Conservation (phyloP, 768 basidiomycete genomes). For the Saitozyma sp. region DNA sequence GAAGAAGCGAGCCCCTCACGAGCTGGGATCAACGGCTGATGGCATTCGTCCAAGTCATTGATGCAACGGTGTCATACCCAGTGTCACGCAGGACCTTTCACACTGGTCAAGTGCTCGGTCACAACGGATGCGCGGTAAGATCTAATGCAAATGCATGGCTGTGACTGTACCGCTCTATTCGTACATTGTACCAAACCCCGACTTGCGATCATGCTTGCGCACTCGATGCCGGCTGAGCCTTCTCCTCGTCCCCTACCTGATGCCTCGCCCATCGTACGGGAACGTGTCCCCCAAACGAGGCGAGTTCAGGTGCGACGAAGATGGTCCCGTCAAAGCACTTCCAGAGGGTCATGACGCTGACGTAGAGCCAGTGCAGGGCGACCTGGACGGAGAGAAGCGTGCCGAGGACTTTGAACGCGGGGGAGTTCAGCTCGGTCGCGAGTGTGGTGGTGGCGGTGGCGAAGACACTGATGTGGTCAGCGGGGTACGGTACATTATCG, state of each 20-base stretch:
- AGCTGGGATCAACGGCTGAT: too few relatives aligned
- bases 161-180: too few relatives aligned
- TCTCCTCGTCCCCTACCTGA: background rate
- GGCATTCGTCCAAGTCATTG: too few relatives aligned
- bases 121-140: too few relatives aligned
- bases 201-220: too few relatives aligned
- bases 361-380: slow-evolving; percentile 40
- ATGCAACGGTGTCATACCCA: too few relatives aligned
- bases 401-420: slow-evolving; percentile 41
- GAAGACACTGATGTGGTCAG: slow-evolving; percentile 8
- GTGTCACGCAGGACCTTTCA: too few relatives aligned
- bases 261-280: background rate
- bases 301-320: slow-evolving; percentile 29
- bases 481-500: too few relatives aligned
- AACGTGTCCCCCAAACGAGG: background rate
- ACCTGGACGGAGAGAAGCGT: slow-evolving; percentile 39
- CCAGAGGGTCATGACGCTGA: slow-evolving; percentile 25
- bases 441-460: slow-evolving; percentile 36
- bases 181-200: too few relatives aligned
- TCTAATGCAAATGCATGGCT: too few relatives aligned
- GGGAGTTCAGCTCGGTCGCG: slow-evolving; percentile 39
- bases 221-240: background rate
- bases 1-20: too few relatives aligned
- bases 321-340: slow-evolving; percentile 35
- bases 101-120: too few relatives aligned